Conservation (phyloP, 495 filamentous ascomycete genomes). For the Neurospora terricola region DNA sequence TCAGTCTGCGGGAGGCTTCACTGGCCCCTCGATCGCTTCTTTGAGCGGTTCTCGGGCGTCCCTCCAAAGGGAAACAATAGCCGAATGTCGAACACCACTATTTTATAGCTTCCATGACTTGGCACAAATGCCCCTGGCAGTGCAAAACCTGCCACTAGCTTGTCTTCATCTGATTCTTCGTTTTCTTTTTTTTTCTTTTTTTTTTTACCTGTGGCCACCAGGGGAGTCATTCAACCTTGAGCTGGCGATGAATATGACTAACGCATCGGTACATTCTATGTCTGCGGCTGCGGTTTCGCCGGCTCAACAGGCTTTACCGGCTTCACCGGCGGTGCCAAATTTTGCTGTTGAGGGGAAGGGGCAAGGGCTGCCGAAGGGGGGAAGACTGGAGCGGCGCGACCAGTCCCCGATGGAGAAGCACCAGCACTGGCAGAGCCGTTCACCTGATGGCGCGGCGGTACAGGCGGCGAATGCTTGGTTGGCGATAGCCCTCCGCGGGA, state of each 20-base stretch:
- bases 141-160: not conserved
- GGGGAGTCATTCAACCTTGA: not conserved
- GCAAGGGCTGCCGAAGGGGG: slow-evolving; percentile 43
- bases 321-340: slow-evolving; percentile 41
- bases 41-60: not conserved
- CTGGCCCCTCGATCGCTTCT: not conserved
- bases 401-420: slow-evolving; percentile 13
- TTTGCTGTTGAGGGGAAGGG: slow-evolving; percentile 41
- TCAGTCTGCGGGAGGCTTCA: not conserved
- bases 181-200: not conserved
- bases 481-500: slow-evolving; percentile 60
- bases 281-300: slow-evolving; percentile 2
- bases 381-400: slow-evolving; percentile 29
- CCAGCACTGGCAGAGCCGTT: slow-evolving; percentile 10
- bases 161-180: not conserved
- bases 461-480: slow-evolving; percentile 55
- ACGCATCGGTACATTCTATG: not conserved
- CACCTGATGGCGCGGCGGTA: slow-evolving; percentile 15
- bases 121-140: not conserved
- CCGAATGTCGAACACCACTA: not conserved
- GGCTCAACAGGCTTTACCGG: slow-evolving; percentile 24
- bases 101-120: not conserved
- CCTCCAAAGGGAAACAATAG: not conserved
- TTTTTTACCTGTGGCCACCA: not conserved
- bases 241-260: not conserved